These are phyloP conservation scores for Pichia scutulata DNA, from an alignment of 805 yeast genomes.

Conservation along the genomic window DNA sequence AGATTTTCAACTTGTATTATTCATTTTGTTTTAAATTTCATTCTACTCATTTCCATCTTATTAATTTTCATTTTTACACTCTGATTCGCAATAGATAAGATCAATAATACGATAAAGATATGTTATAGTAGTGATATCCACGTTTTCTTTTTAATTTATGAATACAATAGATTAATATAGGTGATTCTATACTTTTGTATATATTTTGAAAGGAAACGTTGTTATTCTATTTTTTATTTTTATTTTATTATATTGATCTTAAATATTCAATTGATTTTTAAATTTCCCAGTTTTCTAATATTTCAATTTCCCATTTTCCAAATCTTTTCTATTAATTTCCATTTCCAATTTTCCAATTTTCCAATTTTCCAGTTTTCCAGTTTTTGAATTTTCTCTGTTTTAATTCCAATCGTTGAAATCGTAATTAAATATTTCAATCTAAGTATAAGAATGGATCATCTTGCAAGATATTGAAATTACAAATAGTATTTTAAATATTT, in stretches of 20 bases:
- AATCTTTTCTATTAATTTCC: not conserved
- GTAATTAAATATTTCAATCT: not conserved
- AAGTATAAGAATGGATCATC: not conserved
- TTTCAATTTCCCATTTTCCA: not conserved
- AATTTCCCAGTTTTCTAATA: too few species aligned
- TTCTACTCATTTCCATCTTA: not conserved
- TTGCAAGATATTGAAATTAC: not conserved
- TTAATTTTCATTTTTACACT: not conserved
- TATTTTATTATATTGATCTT: not conserved
- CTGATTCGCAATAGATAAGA: not conserved
- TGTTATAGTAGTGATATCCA: not conserved
- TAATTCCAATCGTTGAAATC: not conserved
- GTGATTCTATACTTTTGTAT: not conserved
- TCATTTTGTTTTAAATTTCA: not conserved
- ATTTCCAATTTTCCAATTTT: too few species aligned
- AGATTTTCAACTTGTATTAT: not conserved
- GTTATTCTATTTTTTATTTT: too few species aligned
- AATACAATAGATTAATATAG: too few species aligned
- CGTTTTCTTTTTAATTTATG: too few species aligned
- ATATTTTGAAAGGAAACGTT: not conserved
- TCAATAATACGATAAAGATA: not conserved
- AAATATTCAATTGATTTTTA: not conserved
- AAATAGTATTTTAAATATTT: not conserved
- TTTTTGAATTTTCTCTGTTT: too few species aligned
- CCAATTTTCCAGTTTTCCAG: not conserved